Evolutionary conservation across 2,329 filamentous ascomycete genomes (phyloP), one percentile per base, ranked within the genome.

Genomic region (Chrysoporthe austroafricana): DNA sequence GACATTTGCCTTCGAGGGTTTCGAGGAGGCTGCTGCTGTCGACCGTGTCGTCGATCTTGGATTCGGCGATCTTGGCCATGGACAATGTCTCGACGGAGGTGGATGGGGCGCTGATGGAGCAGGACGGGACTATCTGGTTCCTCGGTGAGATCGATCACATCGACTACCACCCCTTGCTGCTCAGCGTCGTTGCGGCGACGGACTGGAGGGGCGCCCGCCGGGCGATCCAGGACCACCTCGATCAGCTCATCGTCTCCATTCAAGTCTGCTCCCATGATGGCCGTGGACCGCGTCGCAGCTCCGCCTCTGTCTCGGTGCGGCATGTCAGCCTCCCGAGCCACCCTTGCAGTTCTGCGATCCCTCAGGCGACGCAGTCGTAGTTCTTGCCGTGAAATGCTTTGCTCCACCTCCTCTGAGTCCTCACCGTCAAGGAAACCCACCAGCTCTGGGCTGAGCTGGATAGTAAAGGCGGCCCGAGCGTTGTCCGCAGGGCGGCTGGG

Each of bases 71-170:
- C 32, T 69, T 60, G n/a, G 26, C 54, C 48, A 13, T 34, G 32
- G 36, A 48, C 42, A 13, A 46, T 46, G 58, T 42, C 48, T 21
- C 68, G 66, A 5, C 57, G 68, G n/a, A 68, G 56, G 42, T 65
- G 50, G 43, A 63, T 26, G 14, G 66, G 68, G 5, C 48, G 62
- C 39, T 63, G 62, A 11, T 64, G 65, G 5, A 60, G 56, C 18
- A 63, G 52, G 2, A 71, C 70, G 39, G 81, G 81, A 21, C 82
- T 84, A 72, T 85, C 83, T 0, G 83, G 82, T 70, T 85, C 84
- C 11, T 77, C 79, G 0, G 84, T 86, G 60, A 86, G 74, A 67
- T 86, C 84, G 56, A 86, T 86, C 16, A 85, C 75, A 21, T 77
- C 71, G 6, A 76, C 64, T 4, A 16, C 54, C 34, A 6, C 18